Conservation (phyloP, 2,329 filamentous ascomycete species). For the Paraconiothyrium brasiliense region DNA sequence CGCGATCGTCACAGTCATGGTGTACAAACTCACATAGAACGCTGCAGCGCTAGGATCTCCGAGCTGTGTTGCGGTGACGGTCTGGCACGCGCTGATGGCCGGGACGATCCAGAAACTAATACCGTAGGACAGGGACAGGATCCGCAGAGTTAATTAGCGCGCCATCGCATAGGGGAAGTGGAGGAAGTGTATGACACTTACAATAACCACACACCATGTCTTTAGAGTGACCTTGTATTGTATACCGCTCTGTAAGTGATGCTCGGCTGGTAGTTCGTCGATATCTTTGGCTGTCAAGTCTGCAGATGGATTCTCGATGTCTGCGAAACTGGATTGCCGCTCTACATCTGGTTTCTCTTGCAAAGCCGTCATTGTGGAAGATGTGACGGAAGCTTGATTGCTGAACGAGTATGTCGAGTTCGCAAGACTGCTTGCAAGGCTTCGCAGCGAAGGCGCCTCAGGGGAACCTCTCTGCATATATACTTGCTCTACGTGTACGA, state of each 20-base stretch:
- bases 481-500: too few species aligned
- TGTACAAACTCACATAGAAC: slow-evolving; percentile 52
- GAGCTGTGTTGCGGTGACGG: slow-evolving; percentile 45
- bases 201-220: slow-evolving; percentile 51
- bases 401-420: too few species aligned
- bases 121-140: slow-evolving; percentile 50
- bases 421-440: too few species aligned
- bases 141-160: slow-evolving; percentile 17
- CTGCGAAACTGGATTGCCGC: too few species aligned
- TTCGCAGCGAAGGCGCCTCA: too few species aligned
- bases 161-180: too few species aligned
- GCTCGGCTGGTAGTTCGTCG: slow-evolving; percentile 1
- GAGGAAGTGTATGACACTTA: slow-evolving; percentile 4
- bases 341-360: too few species aligned
- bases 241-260: slow-evolving; percentile 44
- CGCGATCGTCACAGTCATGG: slow-evolving; percentile 53
- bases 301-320: too few species aligned
- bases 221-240: slow-evolving; percentile 54
- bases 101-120: slow-evolving; percentile 55
- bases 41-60: slow-evolving; percentile 45
- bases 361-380: too few species aligned
- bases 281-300: too few species aligned
- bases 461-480: too few species aligned
- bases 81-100: slow-evolving; percentile 41
- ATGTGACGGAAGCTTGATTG: too few species aligned